Evolutionary conservation across 2,329 filamentous ascomycete genomes (phyloP), one percentile per base, ranked within the genome.

Genomic region (Xylaria sp.): DNA sequence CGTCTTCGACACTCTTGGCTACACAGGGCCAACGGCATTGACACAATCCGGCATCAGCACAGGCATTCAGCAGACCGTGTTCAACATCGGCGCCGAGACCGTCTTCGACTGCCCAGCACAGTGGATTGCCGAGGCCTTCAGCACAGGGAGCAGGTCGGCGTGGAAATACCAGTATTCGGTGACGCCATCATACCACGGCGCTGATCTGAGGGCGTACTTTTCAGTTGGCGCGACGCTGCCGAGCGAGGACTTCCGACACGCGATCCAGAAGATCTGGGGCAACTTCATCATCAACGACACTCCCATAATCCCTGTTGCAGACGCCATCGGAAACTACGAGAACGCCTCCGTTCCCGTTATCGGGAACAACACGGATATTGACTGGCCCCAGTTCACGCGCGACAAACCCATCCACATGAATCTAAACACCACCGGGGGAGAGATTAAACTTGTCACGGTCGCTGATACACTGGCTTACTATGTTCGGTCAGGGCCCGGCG

Each of bases 91-190:
- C 40, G 79, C 77, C 29, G 81, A 85, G 71, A 77, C 76, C 1
- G 81, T 79, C 1, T 83, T 83, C 57, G 73, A 79, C 40, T 85
- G 81, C 62, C 79, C 81, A 0, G 77, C 78, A 0, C 82, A 84
- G 69, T 84, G 80, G 81, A 70, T 83, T 47, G 76, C 77, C 10
- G 74, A 78, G 44, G 79, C 80, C 2, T 83, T 78, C 62, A 73
- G 64, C 54, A 60, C 64, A 21, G 69, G 67, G 25, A 65, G 58
- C n/a, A 68, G 70, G 5, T 58, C 72, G 31, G 71, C 71, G n/a
- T 81, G 76, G 74, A 77, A 77, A 55, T 80, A 80, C 57, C 78
- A 81, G 62, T 80, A 76, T 62, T 76, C 73, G 15, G 69, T 76
- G 31, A 71, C 70, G 8, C 73, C 75, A 1, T 73, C 72, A 1